phyloP scores from a whole-genome alignment of 2,329 filamentous ascomycete species.

The Coniochaeta prunicola region DNA sequence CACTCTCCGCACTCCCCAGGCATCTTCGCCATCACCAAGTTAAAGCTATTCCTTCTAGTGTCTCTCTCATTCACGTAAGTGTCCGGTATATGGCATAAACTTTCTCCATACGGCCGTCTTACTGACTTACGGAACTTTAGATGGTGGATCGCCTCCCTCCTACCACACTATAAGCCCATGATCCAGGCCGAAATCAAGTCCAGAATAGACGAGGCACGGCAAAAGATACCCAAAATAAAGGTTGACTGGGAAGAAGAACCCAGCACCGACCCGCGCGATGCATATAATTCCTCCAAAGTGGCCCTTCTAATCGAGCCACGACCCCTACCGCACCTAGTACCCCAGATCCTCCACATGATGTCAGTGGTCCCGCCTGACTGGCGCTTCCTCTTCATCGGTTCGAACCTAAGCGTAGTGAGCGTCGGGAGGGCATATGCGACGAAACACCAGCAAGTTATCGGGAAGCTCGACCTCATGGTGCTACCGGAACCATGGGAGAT shows the following conservation, averaged over 20 bases:
- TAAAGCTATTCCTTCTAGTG: conserved; percentile 23
- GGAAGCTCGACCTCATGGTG: conserved; percentile 43
- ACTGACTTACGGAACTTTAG: conserved; percentile 20
- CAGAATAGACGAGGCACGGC: conserved; percentile 30
- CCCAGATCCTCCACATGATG: conserved; percentile 44
- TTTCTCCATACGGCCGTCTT: neutral
- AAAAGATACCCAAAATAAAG: conserved; percentile 30
- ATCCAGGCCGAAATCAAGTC: conserved; percentile 29
- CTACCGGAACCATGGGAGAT: conserved; percentile 41
- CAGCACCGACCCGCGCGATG: conserved; percentile 20
- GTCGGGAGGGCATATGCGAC: conserved; percentile 37
- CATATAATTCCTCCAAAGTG: conserved; percentile 41
- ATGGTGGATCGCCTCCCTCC: conserved; percentile 37
- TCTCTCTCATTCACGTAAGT: conserved; percentile 32
- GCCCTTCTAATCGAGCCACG: conserved; percentile 45
- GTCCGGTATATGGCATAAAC: too few relatives aligned
- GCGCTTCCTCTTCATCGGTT: conserved; percentile 46
- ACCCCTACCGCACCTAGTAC: conserved; percentile 38
- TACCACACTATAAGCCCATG: conserved; percentile 35
- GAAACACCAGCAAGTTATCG: conserved; percentile 39
- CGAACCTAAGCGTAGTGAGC: conserved; percentile 36
- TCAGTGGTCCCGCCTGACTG: conserved; percentile 45
- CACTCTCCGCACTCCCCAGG: conserved; percentile 10
- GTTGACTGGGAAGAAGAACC: conserved; percentile 27
- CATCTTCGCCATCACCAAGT: conserved; percentile 25